Conservation (phyloP, 495 filamentous ascomycete species). For the Monascus purpureus region DNA sequence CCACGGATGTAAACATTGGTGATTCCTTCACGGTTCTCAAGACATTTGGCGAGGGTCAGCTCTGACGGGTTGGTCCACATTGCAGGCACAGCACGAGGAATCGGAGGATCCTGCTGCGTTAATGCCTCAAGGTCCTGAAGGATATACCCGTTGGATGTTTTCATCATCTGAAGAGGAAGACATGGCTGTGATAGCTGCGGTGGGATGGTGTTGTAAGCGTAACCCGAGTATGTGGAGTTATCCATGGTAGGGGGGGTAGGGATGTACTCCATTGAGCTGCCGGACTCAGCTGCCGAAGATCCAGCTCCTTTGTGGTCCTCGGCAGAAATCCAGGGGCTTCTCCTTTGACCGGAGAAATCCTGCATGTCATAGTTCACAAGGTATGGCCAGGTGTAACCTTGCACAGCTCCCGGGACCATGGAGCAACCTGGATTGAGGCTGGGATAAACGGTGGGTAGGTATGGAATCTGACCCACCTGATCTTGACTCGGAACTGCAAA, state of each 20-base stretch:
- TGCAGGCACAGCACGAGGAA: conserved; percentile 81
- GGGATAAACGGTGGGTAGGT: conserved; percentile 15
- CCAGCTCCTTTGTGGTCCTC: conserved; percentile 13
- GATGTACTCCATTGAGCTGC: conserved; percentile 13
- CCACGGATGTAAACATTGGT: conserved; percentile 97
- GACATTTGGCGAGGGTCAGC: conserved; percentile 72
- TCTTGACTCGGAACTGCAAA: conserved; percentile 15
- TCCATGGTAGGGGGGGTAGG: conserved; percentile 10
- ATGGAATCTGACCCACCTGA: conserved; percentile 17
- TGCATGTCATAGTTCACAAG: conserved; percentile 14
- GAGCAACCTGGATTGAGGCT: conserved; percentile 8
- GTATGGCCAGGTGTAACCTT: conserved; percentile 18
- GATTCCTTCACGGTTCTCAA: conserved; percentile 76
- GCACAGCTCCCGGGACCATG: conserved; percentile 11
- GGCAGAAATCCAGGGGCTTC: conserved; percentile 6
- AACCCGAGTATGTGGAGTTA: conserved; percentile 10
- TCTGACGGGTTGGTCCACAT: conserved; percentile 60
- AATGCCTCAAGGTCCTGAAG: conserved; percentile 56
- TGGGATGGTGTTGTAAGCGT: conserved; percentile 9
- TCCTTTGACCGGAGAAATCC: conserved; percentile 5
- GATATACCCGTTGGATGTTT: conserved; percentile 36
- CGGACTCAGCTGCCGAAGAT: conserved; percentile 6
- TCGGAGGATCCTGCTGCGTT: conserved; percentile 59
- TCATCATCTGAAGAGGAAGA: conserved; percentile 29
- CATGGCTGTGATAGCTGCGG: conserved; percentile 12